phyloP scores from a whole-genome alignment of 495 filamentous ascomycete genomes.

The Annulohypoxylon nitens region DNA sequence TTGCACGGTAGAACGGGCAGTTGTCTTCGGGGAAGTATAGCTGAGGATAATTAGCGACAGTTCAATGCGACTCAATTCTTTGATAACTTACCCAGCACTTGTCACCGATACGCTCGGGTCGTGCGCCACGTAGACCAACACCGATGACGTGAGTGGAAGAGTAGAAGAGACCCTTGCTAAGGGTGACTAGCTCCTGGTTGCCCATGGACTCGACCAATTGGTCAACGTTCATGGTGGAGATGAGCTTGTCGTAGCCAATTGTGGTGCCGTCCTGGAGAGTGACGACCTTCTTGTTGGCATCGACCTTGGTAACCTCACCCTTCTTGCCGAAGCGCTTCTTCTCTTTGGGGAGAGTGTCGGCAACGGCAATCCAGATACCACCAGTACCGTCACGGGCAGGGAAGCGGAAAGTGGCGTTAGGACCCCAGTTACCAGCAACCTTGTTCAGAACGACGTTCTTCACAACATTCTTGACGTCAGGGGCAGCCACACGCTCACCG shows the following conservation, averaged over 20 bases:
- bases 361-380: slow-evolving; percentile 98
- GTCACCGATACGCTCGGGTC: slow-evolving; percentile 97
- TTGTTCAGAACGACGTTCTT: slow-evolving; percentile 96
- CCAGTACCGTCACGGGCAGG: slow-evolving; percentile 94
- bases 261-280: slow-evolving; percentile 86
- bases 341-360: slow-evolving; percentile 90
- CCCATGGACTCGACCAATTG: slow-evolving; percentile 87
- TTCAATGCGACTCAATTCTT: background rate
- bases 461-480: slow-evolving; percentile 94
- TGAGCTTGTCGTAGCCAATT: slow-evolving; percentile 90
- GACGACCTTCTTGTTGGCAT: slow-evolving; percentile 85
- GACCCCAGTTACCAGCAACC: slow-evolving; percentile 97
- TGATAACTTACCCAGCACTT: slow-evolving; percentile 89
- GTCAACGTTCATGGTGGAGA: slow-evolving; percentile 98
- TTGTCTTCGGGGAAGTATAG: slow-evolving; percentile 99
- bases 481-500: slow-evolving; percentile 97
- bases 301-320: slow-evolving; percentile 85
- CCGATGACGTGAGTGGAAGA: slow-evolving; percentile 98
- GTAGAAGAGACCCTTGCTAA: slow-evolving; percentile 96
- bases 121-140: slow-evolving; percentile 90
- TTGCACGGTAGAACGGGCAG: slow-evolving; percentile 99
- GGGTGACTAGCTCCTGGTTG: slow-evolving; percentile 81
- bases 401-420: slow-evolving; percentile 98
- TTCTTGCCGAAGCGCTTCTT: slow-evolving; percentile 91
- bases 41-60: slow-evolving; percentile 56